Conservation (phyloP, 768 basidiomycete genomes). For the Termitomyces sp. region DNA sequence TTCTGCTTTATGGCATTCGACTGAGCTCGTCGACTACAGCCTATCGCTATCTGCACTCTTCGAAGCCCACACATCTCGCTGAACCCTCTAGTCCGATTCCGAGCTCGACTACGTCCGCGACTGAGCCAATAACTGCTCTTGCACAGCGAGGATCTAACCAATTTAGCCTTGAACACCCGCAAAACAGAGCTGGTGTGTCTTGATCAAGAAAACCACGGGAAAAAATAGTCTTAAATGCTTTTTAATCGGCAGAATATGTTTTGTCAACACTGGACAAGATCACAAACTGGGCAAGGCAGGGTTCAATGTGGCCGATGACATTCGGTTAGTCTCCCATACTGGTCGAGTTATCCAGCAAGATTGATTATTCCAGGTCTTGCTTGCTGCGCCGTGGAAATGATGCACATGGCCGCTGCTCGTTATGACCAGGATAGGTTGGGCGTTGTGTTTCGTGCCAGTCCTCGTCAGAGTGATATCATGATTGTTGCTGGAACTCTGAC, state of each 20-base stretch:
- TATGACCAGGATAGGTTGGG: slow-evolving; percentile 98
- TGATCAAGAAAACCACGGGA: background rate
- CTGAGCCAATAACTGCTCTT: slow-evolving; percentile 60
- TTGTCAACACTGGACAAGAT: slow-evolving; percentile 95
- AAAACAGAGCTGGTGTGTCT: slow-evolving; percentile 78
- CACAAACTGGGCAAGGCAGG: slow-evolving; percentile 95
- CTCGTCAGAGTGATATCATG: slow-evolving; percentile 97
- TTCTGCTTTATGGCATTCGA: slow-evolving; percentile 10
- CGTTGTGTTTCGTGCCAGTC: slow-evolving; percentile 98
- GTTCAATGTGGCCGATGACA: slow-evolving; percentile 99
- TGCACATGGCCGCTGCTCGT: slow-evolving; percentile 99
- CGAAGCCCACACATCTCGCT: slow-evolving; percentile 33
- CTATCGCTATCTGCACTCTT: slow-evolving; percentile 52
- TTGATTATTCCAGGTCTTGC: slow-evolving; percentile 64
- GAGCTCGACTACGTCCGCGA: slow-evolving; percentile 37
- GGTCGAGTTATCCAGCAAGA: background rate
- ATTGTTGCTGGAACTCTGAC: slow-evolving; percentile 98
- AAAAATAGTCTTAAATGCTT: background rate
- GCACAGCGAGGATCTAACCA: slow-evolving; percentile 82
- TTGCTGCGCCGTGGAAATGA: slow-evolving; percentile 99
- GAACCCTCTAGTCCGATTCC: slow-evolving; percentile 30
- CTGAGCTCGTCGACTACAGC: slow-evolving; percentile 25
- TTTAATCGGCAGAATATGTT: slow-evolving; percentile 74
- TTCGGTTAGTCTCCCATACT: slow-evolving; percentile 47
- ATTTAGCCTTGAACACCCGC: slow-evolving; percentile 79